Evolutionary conservation across 306 rosid species (phyloP).

Genomic region (Casuarina equisetifolia): DNA sequence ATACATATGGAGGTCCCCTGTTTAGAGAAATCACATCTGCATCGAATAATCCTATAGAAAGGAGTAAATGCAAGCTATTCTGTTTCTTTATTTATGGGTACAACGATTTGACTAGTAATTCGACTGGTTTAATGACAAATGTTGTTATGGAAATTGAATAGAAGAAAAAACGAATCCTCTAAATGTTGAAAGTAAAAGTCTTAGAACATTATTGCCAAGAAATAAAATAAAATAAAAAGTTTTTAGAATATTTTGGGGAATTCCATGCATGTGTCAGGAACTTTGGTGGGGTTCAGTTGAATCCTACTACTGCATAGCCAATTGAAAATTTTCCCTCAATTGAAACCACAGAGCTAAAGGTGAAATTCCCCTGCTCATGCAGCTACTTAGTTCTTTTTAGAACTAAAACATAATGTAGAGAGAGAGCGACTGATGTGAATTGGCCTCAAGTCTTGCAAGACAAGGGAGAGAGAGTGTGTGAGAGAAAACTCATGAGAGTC

Average conservation of each 20-base stretch:
- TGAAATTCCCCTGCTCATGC: conserved; percentile 29
- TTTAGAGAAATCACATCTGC: no score
- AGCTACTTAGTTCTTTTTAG: conserved; percentile 28
- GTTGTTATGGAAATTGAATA: no score
- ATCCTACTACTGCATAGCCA: conserved; percentile 21
- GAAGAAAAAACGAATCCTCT: no score
- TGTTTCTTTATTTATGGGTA: no score
- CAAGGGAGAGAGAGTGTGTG: not conserved
- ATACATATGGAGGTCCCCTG: no score
- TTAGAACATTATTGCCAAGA: no score
- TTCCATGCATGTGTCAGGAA: conserved; percentile 10
- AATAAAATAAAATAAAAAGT: no score
- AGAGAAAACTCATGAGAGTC: conserved; percentile 44
- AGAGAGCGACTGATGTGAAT: conserved; percentile 23
- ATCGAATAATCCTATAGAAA: no score
- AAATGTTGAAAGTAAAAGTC: no score
- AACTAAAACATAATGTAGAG: conserved; percentile 37
- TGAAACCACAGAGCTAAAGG: conserved; percentile 37
- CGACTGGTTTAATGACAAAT: no score
- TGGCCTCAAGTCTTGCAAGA: not conserved
- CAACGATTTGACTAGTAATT: no score
- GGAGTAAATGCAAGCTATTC: no score
- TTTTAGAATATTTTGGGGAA: not conserved
- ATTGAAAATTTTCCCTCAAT: conserved; percentile 23
- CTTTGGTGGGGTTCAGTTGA: conserved; percentile 20